Base-by-base conservation (phyloP, 257 asterid species). In the Cruciata laevipes region DNA sequence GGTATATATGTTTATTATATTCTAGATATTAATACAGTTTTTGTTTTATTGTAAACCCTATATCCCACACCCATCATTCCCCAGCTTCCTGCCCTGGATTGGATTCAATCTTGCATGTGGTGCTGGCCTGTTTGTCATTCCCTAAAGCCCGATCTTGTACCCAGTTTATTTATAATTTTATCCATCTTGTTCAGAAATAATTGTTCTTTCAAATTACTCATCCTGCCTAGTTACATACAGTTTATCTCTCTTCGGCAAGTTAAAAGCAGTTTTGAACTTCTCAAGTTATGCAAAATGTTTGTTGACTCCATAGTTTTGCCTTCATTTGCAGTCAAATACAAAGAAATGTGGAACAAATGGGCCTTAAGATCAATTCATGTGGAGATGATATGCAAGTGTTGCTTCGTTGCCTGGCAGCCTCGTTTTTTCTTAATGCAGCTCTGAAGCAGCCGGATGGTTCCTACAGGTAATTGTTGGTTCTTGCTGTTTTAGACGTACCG, bases 351-450 rank as follows among this genome's bases (percentile, higher is more conserved):
- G 92, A 88, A 79, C 97, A 93, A 75, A 90, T 90, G 95, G 95
- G 95, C 62, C 85, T 88, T 53, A 64, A 47, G 37, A 65, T 86
- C 67, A 68, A 87, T 71, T 93, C 99, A 44, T 93, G 99, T 65
- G 97, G 93, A 67, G 96, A 88, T 12, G 99, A 93, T 74, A 76
- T 71, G 73, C 89, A 85, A 74, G 81, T 79, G 27, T 81, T 93
- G 63, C 87, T 91, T 23, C 85, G 95, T 80, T 86, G 97, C 83
- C 74, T 93, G 35, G 95, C 97, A 52, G 97, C 96, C 69, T 84
- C 99, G 12, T 93, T 93, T 79, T 93, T 93, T 66, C 95, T 93
- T n/a, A 93, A 90, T 77, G 97, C 95, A 47, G 99, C 96, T 71
- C 70, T 86, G 80, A 93, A 90, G 80, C 96, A 88, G 79, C 96